A percentile compares a stretch with the other conserved stretches of the same genome.
Evolutionary conservation across 805 yeast genomes (phyloP).

Genomic region (Yarrowia yakushimensis): DNA sequence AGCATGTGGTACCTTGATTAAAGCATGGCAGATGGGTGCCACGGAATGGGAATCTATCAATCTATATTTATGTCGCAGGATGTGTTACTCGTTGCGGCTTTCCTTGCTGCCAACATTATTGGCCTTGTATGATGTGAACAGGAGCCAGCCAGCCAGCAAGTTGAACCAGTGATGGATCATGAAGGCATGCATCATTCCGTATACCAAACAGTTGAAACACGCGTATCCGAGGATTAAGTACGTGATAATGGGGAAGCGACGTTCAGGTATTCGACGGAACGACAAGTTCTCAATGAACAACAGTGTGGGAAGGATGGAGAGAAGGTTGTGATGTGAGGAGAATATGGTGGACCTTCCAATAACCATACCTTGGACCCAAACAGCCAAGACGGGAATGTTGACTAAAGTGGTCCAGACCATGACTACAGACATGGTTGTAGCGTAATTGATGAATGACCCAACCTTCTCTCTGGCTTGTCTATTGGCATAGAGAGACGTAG

Average conservation of each 20-base stretch:
- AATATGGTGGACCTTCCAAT: slow-evolving; percentile 81
- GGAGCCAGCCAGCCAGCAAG: slow-evolving; percentile 40
- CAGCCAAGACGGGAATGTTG: slow-evolving; percentile 71
- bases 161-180: slow-evolving; percentile 80
- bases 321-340: slow-evolving; percentile 77
- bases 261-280: slow-evolving; percentile 46
- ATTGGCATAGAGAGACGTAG: not conserved
- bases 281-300: slow-evolving; percentile 54
- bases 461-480: slow-evolving; percentile 30
- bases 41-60: not conserved
- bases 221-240: slow-evolving; percentile 48
- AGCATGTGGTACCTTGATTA: not conserved
- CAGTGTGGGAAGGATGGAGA: slow-evolving; percentile 73
- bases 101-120: not conserved
- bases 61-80: not conserved
- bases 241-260: slow-evolving; percentile 34
- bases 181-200: slow-evolving; percentile 78
- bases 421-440: slow-evolving; percentile 58
- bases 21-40: not conserved
- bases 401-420: slow-evolving; percentile 79
- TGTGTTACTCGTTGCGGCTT: slow-evolving; percentile 2
- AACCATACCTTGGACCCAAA: slow-evolving; percentile 74
- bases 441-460: slow-evolving; percentile 51
- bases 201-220: slow-evolving; percentile 57
- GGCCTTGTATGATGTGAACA: slow-evolving; percentile 18